Base-by-base conservation (phyloP, 352 stramenopile genomes). In the Phytophthora foliorum region DNA sequence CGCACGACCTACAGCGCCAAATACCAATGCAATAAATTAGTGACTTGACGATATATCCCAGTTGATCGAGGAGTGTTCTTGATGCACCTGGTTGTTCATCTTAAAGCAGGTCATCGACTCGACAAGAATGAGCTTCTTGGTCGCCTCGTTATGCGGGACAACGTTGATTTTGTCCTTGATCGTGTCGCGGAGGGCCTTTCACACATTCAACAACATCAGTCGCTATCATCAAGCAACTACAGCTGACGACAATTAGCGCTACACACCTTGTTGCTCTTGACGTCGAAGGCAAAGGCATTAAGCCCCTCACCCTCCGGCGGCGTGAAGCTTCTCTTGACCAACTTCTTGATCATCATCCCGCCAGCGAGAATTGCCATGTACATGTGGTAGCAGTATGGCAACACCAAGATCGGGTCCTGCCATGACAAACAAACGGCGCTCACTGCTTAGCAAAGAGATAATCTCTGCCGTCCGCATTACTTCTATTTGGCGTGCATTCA, bases 311-410 rank as follows among this genome's bases (percentile, higher is more conserved):
- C 78, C 32, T 75, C 69, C 1, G 75, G 66, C 11, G 75, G 68
- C 3, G 59, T 58, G 51, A 93, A 90, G 61, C 77, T 88, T 51
- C 68, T 78, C 58, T 84, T 84, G 55, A 91, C 85, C 58, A 91
- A 58, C 58, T 91, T 90, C 38, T 81, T 75, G 52, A 91, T 89
- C 55, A 88, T 84, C 59, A 80, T 75, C 0, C 85, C 85, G 6
- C 83, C 82, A 5, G 83, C 81, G 5, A 93, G 76, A 59, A 91
- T 77, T 46, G 82, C 81, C 65, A 81, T 85, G 68, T 90, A 93
- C 85, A 91, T 88, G 73, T 93, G 85, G 55, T 90, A 93, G 52
- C 72, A 79, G 63, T 93, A 90, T 39, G 82, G 65, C 31, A 90
- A 53, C 25, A 91, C 69, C 49, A 93, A 55, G n/a, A 74, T 73